Conservation (phyloP, 495 filamentous ascomycete genomes). For the Aspergillus biplanus region DNA sequence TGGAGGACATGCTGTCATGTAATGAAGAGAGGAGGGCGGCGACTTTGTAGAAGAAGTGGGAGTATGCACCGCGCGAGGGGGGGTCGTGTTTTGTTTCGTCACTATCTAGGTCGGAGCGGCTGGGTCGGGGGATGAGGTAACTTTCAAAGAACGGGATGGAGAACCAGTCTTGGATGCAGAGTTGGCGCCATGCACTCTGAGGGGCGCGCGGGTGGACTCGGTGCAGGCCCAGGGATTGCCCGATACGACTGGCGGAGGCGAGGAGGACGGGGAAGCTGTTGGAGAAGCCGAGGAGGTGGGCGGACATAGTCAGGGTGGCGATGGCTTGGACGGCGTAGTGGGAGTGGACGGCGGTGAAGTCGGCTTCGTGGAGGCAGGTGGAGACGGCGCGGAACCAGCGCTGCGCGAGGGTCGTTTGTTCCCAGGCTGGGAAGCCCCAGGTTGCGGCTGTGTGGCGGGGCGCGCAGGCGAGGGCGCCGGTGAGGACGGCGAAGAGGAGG, state of each 20-base stretch:
- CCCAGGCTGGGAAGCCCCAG: slow-evolving; percentile 42
- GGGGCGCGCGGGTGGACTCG: slow-evolving; percentile 25
- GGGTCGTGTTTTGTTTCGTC: slow-evolving; percentile 32
- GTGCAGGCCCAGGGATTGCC: slow-evolving; percentile 35
- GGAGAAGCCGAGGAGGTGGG: slow-evolving; percentile 46
- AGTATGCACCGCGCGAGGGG: slow-evolving; percentile 37
- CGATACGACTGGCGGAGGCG: slow-evolving; percentile 38
- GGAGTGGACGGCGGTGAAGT: slow-evolving; percentile 41
- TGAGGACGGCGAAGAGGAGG: slow-evolving; percentile 45
- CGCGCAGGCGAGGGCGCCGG: slow-evolving; percentile 41
- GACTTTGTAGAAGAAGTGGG: slow-evolving; percentile 39
- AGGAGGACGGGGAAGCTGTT: slow-evolving; percentile 39
- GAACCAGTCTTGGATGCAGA: slow-evolving; percentile 51
- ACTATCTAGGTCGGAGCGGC: slow-evolving; percentile 35
- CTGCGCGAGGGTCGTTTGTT: slow-evolving; percentile 36
- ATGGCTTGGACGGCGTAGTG: slow-evolving; percentile 42
- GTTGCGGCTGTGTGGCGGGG: slow-evolving; percentile 28
- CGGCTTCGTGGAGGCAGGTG: slow-evolving; percentile 38
- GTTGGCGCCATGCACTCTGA: slow-evolving; percentile 42
- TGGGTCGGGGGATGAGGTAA: slow-evolving; percentile 39
- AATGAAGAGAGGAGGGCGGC: slow-evolving; percentile 41
- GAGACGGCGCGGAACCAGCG: slow-evolving; percentile 42
- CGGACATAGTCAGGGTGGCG: slow-evolving; percentile 43
- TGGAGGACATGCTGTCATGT: slow-evolving; percentile 37
- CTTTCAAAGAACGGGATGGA: slow-evolving; percentile 47